Evolutionary conservation across 352 stramenopile genomes (phyloP), one percentile per base, ranked within the genome.

Genomic region (Phytophthora kernoviae): DNA sequence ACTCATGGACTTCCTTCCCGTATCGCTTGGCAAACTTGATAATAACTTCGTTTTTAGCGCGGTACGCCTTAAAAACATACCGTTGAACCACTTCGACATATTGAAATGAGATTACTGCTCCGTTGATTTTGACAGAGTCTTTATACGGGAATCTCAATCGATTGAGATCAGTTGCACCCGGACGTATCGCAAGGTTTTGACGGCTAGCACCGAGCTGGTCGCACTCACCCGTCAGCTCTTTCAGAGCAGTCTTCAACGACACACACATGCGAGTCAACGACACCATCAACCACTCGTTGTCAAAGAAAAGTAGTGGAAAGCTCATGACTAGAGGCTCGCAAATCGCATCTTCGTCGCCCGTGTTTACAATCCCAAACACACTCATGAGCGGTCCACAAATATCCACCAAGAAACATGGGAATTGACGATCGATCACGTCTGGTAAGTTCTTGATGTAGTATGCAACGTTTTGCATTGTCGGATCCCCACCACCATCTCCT

Each of bases 1-100:
- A 65, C 27, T 57, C 20, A 18, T 69, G 65, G n/a, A 58, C 58
- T 39, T 65, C 45, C 12, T 55, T 55, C 11, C 58, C 58, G 33
- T 65, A 69, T 54, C 55, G 10, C 15, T 56, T 43, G 11, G 52
- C 53, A 26, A 68, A 65, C 58, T 73, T 73, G 52, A 65, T 52
- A 33, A 65, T 56, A 34, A 65, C 37, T 15, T 69, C 15, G 15
- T 37, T 58, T 50, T 47, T 47, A 39, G 37, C 51, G 12, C 56
- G n/a, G 33, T 56, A 41, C 45, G 57, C 62, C 30, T 48, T 48
- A 54, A 70, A 70, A 32, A 64, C 41, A 5, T 43, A 60, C 22
- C 45, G 54, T 12, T 54, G 46, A 10, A 64, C 14, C 33, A 37
- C 37, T 41, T 54, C 22, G 1, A 68, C 55, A 51, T 58, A 68